phyloP scores from a whole-genome alignment of 2,329 filamentous ascomycete genomes.

The Colletotrichum sp. region DNA sequence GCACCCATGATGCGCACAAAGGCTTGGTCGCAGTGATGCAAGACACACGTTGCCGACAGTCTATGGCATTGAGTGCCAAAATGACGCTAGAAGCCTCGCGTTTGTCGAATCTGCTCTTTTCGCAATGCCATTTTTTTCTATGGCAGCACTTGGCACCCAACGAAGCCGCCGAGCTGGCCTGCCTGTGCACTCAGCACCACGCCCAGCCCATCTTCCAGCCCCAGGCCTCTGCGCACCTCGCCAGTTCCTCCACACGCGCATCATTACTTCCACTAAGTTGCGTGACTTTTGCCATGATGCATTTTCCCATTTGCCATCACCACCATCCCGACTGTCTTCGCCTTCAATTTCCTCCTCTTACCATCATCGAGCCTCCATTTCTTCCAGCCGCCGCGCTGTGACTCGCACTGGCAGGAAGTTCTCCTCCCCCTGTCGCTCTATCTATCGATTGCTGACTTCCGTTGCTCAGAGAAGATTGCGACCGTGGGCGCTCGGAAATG shows the following conservation, averaged over 20 bases:
- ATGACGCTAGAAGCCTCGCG: not conserved
- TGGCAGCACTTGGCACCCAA: not conserved
- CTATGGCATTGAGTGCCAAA: not conserved
- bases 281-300: not conserved
- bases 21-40: too few relatives aligned
- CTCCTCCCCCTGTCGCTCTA: not conserved
- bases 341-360: not conserved
- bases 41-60: not conserved
- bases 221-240: not conserved
- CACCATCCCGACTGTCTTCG: not conserved
- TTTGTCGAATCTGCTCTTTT: not conserved
- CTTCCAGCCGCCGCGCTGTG: not conserved
- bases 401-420: not conserved
- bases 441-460: not conserved
- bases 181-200: not conserved
- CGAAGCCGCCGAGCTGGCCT: not conserved
- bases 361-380: not conserved
- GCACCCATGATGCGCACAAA: too few relatives aligned
- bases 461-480: not conserved
- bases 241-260: not conserved
- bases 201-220: not conserved
- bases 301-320: not conserved
- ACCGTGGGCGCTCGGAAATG: not conserved
- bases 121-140: not conserved
- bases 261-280: not conserved